A percentile compares a stretch with the other conserved stretches of the same genome.
Conservation (phyloP, 176 grass and related monocot genomes). For the Aechmea fasciata region DNA sequence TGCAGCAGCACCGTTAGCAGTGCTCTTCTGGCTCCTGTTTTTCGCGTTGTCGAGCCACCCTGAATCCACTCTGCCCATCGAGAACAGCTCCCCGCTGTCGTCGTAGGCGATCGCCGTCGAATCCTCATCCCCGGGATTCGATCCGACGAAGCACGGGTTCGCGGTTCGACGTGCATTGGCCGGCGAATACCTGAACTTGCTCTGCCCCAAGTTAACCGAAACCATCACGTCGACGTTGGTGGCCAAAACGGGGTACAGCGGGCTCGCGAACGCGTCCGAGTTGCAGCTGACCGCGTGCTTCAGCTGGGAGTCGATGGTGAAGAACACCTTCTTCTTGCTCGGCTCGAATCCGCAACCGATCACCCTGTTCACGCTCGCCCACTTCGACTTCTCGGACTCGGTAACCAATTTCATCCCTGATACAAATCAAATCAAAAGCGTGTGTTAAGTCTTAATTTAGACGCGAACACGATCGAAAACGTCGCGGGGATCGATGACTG, state of each 20-base stretch:
- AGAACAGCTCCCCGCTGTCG: constrained; percentile 94
- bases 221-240: constrained; percentile 72
- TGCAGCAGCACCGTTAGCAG: too few species aligned
- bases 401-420: constrained; percentile 76
- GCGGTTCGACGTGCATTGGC: constrained; percentile 62
- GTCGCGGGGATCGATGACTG: background rate
- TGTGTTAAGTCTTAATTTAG: background rate
- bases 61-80: constrained; percentile 37
- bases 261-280: constrained; percentile 58
- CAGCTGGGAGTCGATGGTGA: constrained; percentile 75
- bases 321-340: constrained; percentile 76
- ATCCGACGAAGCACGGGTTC: constrained; percentile 65
- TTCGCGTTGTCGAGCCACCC: too few species aligned
- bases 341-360: constrained; percentile 88
- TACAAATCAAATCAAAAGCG: background rate
- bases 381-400: constrained; percentile 63
- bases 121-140: constrained; percentile 13
- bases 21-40: too few species aligned
- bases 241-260: constrained; percentile 60
- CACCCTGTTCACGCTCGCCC: constrained; percentile 67
- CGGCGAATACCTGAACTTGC: constrained; percentile 78
- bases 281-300: constrained; percentile 65
- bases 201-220: constrained; percentile 86
- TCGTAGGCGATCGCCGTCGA: constrained; percentile 37
- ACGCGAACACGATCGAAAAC: background rate